Base-by-base conservation (phyloP, 495 filamentous ascomycete genomes). In the Neurospora pannonica region DNA sequence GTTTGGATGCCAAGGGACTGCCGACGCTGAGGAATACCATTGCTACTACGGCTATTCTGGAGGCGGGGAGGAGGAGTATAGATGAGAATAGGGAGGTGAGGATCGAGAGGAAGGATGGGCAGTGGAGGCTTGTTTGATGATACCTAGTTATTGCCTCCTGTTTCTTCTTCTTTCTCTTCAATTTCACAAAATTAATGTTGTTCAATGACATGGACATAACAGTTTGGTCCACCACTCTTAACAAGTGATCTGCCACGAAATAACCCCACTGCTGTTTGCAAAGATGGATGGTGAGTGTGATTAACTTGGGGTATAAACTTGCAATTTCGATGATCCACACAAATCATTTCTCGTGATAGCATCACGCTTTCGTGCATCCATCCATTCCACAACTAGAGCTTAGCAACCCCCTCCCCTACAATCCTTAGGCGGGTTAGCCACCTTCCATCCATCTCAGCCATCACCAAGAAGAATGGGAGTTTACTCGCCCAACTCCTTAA, bases 11-110 rank as follows among this genome's bases (percentile, higher is more conserved):
- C 54, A 89, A 94, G 73, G 93, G 93, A 0, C 81, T 98, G 74
- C 94, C 95, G 6, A 98, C 95, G 28, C 77, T 98, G 78, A 88
- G 87, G 79, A 97, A 97, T 76, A 97, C 95, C 1, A 90, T 97
- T 79, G 93, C 92, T 24, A 97, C 95, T 1, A 94, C 92, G 17
- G 95, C 95, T 2, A 98, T 98, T 72, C 83, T 98, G 74, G 90
- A 98, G 79, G 94, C 95, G 4, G 95, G 95, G 1, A 86, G 95
- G 73, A 84, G 89, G 77, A 93, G 91, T 76, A 84, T 98, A 74
- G 93, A 97, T 81, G 93, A 97, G 85, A 87, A 87, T 70, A 85
- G 94, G 76, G 87, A 91, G 71, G 89, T 98, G 19, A 89, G 87
- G 79, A 95, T 98, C 80, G 85, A 86, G 78, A 78, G 88, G 62